A percentile compares a stretch with the other conserved stretches of the same genome.
These are phyloP conservation scores for Thelephora ganbajun DNA, from an alignment of 768 basidiomycete species.

Conservation along the genomic window DNA sequence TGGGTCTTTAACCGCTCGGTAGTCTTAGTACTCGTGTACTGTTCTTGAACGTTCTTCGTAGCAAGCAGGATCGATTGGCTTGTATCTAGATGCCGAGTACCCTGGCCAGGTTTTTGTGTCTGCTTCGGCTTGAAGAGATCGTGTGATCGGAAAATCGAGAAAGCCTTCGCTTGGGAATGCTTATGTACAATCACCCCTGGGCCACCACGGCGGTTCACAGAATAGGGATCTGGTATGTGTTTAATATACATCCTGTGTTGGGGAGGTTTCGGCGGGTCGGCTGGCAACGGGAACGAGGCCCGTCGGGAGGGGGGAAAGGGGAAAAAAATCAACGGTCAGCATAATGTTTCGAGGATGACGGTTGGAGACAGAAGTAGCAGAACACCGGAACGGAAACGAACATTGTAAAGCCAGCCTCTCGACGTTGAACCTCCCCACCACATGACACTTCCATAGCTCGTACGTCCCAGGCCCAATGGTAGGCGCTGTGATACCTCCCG, in stretches of 20 bases:
- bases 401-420: conserved; percentile 24
- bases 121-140: conserved; percentile 15
- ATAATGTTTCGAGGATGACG: not conserved
- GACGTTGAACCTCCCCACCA: conserved; percentile 53
- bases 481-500: conserved; percentile 6
- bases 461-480: conserved; percentile 35
- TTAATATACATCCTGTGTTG: conserved; percentile 58
- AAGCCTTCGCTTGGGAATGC: conserved; percentile 67
- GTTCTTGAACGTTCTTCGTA: conserved; percentile 62
- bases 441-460: conserved; percentile 55
- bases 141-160: conserved; percentile 64
- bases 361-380: conserved; percentile 1
- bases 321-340: conserved; percentile 1
- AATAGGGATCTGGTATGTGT: conserved; percentile 37
- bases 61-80: conserved; percentile 44
- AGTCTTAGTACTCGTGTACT: conserved; percentile 64
- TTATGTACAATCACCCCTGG: conserved; percentile 65
- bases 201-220: conserved; percentile 31
- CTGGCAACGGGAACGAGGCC: conserved; percentile 13
- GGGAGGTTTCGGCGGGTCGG: conserved; percentile 35
- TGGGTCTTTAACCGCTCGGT: conserved; percentile 55
- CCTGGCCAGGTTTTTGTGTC: not conserved
- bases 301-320: not conserved
- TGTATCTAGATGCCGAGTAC: not conserved
- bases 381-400: conserved; percentile 6